Percentiles rank a stretch among this genome's conserved stretches.
These are phyloP conservation scores for Penicillium roqueforti DNA, from an alignment of 495 filamentous ascomycete genomes.

Conservation along the genomic window DNA sequence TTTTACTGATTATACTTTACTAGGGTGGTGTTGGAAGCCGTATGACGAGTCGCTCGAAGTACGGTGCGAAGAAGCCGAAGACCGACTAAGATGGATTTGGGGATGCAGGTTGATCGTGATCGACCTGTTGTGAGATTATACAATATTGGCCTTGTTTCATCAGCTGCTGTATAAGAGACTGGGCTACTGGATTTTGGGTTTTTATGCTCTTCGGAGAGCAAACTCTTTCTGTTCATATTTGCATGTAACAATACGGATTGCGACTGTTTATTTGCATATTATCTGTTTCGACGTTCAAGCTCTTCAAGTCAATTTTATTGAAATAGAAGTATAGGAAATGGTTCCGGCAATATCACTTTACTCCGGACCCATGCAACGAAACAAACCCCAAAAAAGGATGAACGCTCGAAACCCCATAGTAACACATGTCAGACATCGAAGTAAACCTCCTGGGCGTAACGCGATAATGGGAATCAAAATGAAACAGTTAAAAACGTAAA, in stretches of 20 bases:
- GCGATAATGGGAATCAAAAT: slow-evolving; percentile 4
- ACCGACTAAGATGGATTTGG: slow-evolving; percentile 32
- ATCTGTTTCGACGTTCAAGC: background rate
- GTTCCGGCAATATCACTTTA: slow-evolving; percentile 15
- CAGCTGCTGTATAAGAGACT: slow-evolving; percentile 2
- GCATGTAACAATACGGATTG: slow-evolving; percentile 12
- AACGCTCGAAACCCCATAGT: slow-evolving; percentile 21
- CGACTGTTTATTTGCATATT: background rate
- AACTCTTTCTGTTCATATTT: slow-evolving; percentile 7
- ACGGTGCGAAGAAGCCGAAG: slow-evolving; percentile 98
- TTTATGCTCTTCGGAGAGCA: slow-evolving; percentile 3
- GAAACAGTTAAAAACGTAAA: background rate
- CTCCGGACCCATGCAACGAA: slow-evolving; percentile 25
- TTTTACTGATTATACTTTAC: slow-evolving; percentile 4
- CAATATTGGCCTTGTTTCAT: background rate
- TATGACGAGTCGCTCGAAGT: slow-evolving; percentile 84
- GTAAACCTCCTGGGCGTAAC: background rate
- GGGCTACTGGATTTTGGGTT: background rate
- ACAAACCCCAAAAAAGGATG: slow-evolving; percentile 7
- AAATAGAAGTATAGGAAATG: slow-evolving; percentile 4
- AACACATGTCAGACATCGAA: slow-evolving; percentile 19
- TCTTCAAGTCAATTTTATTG: background rate
- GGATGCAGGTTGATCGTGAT: background rate
- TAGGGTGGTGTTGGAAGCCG: slow-evolving; percentile 89
- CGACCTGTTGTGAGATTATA: slow-evolving; percentile 2